Evolutionary conservation across 768 basidiomycete species (phyloP).

Genomic region (Auricularia heimuer): DNA sequence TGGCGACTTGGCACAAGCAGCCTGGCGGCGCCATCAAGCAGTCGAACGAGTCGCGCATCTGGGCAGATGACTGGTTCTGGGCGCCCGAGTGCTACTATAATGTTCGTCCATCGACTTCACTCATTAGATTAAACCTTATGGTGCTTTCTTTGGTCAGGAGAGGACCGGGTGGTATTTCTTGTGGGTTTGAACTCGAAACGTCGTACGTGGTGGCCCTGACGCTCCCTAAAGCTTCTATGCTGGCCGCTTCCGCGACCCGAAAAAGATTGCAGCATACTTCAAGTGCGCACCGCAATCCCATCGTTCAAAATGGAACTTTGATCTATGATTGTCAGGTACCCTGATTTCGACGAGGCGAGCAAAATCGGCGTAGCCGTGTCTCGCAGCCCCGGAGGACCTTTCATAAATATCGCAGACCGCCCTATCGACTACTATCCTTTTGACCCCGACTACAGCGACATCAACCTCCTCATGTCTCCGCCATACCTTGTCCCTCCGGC

Average conservation of each 20-base stretch:
- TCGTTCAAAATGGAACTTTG: no score
- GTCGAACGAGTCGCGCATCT: conserved; percentile 2
- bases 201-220: not conserved
- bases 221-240: not conserved
- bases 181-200: not conserved
- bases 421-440: not conserved
- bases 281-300: not conserved
- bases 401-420: not conserved
- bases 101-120: not conserved
- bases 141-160: not conserved
- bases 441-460: not conserved
- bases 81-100: not conserved
- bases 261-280: not conserved
- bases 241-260: not conserved
- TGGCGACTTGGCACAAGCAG: not conserved
- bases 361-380: not conserved
- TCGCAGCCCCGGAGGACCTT: not conserved
- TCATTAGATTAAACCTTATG: not conserved
- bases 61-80: conserved; percentile 1
- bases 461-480: not conserved
- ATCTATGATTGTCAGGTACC: not conserved
- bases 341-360: conserved; percentile 1
- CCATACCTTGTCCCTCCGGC: not conserved
- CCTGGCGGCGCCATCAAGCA: not conserved
- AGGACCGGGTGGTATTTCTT: not conserved